Evolutionary conservation across 2,329 filamentous ascomycete species (phyloP).

Genomic region (Kalaharituber pfeilii): DNA sequence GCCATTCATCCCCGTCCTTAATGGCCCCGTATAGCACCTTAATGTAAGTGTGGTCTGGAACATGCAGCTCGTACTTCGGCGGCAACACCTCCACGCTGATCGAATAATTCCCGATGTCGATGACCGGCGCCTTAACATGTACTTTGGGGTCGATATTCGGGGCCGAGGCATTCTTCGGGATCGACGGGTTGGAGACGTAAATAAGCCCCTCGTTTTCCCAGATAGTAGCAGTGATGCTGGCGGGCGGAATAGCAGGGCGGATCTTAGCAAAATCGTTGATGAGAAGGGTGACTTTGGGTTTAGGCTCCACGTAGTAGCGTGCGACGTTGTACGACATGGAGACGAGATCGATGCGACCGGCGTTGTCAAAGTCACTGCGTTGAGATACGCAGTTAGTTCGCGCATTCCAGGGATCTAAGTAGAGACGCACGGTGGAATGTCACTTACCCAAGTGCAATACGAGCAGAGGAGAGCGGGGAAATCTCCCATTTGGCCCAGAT

Average conservation of each 20-base stretch:
- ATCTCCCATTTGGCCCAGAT: conserved; percentile 20
- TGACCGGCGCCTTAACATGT: not conserved
- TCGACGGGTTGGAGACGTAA: conserved; percentile 8
- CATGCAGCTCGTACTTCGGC: not conserved
- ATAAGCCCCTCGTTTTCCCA: conserved; percentile 10
- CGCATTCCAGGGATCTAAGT: not conserved
- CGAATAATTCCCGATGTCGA: conserved; percentile 10
- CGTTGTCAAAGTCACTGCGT: conserved; percentile 15
- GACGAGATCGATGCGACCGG: conserved; percentile 14
- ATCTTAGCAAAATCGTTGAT: conserved; percentile 7
- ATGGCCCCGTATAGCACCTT: not conserved
- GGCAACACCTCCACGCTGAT: conserved; percentile 2
- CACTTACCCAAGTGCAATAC: conserved; percentile 16
- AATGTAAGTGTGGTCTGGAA: not conserved
- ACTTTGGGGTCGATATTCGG: not conserved
- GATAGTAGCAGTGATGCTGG: conserved; percentile 9
- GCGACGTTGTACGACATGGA: conserved; percentile 19
- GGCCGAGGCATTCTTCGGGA: not conserved
- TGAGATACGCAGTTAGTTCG: not conserved
- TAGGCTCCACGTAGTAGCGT: conserved; percentile 14
- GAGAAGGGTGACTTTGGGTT: conserved; percentile 15
- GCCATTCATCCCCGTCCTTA: not conserved
- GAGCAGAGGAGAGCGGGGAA: conserved; percentile 16
- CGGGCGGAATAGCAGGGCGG: not conserved
- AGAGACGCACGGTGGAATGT: not conserved